Percentiles rank a stretch among this genome's conserved stretches.
Evolutionary conservation across 2,329 filamentous ascomycete species (phyloP).

Genomic region (Bisporella sp.): DNA sequence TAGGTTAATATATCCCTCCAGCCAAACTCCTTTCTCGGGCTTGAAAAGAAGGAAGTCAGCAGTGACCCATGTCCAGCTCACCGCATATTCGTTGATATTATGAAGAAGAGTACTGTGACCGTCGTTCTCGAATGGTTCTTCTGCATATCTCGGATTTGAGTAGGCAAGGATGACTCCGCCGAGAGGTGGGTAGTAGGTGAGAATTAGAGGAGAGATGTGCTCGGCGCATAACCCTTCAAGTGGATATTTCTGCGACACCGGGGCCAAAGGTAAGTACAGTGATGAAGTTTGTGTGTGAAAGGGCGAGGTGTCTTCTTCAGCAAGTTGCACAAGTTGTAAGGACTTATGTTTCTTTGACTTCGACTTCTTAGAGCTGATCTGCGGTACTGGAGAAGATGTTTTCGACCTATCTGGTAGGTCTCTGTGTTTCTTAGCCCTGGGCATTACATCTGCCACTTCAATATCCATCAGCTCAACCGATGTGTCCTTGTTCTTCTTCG

Average conservation of each 20-base stretch:
- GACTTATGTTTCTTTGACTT: constrained; percentile 32
- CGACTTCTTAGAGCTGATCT: not conserved
- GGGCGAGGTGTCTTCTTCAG: constrained; percentile 44
- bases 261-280: constrained; percentile 70
- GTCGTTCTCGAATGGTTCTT: constrained; percentile 44
- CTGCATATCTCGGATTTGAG: constrained; percentile 59
- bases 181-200: constrained; percentile 68
- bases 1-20: constrained; percentile 78
- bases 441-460: not conserved
- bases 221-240: constrained; percentile 66
- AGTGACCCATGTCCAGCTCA: constrained; percentile 81
- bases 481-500: not conserved
- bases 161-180: constrained; percentile 71
- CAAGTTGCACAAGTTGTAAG: constrained; percentile 27
- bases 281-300: constrained; percentile 76
- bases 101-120: constrained; percentile 41
- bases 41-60: constrained; percentile 81
- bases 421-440: not conserved
- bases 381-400: not conserved
- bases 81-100: constrained; percentile 74
- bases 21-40: constrained; percentile 62
- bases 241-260: constrained; percentile 61
- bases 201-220: constrained; percentile 66
- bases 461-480: no score
- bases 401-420: not conserved